Base-by-base conservation (phyloP, 495 filamentous ascomycete genomes). In the Aspergillus diversus region DNA sequence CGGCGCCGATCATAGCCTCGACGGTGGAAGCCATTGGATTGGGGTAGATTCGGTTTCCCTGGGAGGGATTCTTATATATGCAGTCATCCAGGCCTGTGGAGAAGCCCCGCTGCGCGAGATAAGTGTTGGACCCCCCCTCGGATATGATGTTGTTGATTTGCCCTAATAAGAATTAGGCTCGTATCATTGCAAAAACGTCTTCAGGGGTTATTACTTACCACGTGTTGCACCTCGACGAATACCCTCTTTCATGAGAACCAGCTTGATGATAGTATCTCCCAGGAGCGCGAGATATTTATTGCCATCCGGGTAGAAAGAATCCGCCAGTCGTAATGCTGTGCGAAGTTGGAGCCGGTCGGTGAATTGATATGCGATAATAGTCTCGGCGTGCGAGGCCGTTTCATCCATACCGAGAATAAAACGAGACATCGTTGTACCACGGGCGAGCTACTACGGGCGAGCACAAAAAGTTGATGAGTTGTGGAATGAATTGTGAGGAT, bases 1-100 rank as follows among this genome's bases (percentile, higher is more conserved):
- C 51, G 34, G 63, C 66, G 7, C 66, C 66, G 21, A 66, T 51
- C 11, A 69, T 63, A 4, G 66, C 63, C 43, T 63, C 52, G 7
- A 68, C 34, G 0, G 66, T 63, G 12, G 55, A 57, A 7, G 59
- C 63, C 63, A 69, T 63, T 1, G 63, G 5, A 3, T n/a, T 12
- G 0, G 59, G 33, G n/a, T 55, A 57, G 59, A 68, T 16, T 11
- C 4, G 8, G 1, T 31, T 42, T 11, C 51, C 46, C 49, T 69
- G 63, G n/a, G 63, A 46, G 4, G 59, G 63, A 39, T 66, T 63
- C 13, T 31, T 53, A 4, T 35, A n/a, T 21, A 69, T 61, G 59
- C 33, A 63, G 0, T 12, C 8, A 27, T 60, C 50, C 7, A 69
- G 34, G 16, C 63, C 51, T 6, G 37, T 11, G 0, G 52, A 13